phyloP scores from a whole-genome alignment of 1,284 basidiomycete species.

The Quambalaria eucalypti region DNA sequence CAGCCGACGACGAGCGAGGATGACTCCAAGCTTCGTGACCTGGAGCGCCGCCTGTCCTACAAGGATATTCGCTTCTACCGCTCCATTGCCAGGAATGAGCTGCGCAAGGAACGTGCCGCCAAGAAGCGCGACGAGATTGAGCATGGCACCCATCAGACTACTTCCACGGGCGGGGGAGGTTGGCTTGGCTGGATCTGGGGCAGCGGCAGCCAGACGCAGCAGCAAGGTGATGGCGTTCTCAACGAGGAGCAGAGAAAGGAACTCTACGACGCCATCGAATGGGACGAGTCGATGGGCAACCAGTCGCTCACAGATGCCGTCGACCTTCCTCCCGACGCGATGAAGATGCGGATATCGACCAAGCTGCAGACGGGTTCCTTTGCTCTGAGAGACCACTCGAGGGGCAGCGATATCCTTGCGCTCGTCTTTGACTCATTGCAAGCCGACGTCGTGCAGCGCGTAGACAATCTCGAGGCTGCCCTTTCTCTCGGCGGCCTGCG shows the following conservation, averaged over 20 bases:
- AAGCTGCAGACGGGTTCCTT: conserved; percentile 41
- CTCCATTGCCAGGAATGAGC: conserved; percentile 80
- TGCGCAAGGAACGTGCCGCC: conserved; percentile 63
- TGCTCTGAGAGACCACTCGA: conserved; percentile 30
- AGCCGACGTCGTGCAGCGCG: conserved; percentile 74
- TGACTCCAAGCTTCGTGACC: conserved; percentile 53
- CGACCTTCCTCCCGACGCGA: conserved; percentile 64
- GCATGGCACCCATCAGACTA: conserved; percentile 48
- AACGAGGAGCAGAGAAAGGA: conserved; percentile 87
- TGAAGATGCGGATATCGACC: conserved; percentile 68
- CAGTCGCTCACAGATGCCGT: conserved; percentile 23
- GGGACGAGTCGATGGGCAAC: conserved; percentile 54
- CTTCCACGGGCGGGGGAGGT: conserved; percentile 45
- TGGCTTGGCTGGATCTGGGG: conserved; percentile 46
- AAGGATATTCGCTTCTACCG: conserved; percentile 97
- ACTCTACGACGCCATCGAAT: conserved; percentile 87
- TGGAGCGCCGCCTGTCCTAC: conserved; percentile 79
- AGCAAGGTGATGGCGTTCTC: conserved; percentile 54
- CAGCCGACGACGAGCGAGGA: conserved; percentile 25
- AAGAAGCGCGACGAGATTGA: conserved; percentile 46
- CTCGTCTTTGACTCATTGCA: conserved; percentile 81
- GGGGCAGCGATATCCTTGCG: conserved; percentile 64
- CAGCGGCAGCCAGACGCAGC: background rate
- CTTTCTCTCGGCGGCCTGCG: conserved; percentile 78
- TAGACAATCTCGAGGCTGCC: conserved; percentile 73